Percentiles rank a stretch among this genome's conserved stretches.
Evolutionary conservation across 257 asterid genomes (phyloP).

Genomic region (Prunella vulgaris): DNA sequence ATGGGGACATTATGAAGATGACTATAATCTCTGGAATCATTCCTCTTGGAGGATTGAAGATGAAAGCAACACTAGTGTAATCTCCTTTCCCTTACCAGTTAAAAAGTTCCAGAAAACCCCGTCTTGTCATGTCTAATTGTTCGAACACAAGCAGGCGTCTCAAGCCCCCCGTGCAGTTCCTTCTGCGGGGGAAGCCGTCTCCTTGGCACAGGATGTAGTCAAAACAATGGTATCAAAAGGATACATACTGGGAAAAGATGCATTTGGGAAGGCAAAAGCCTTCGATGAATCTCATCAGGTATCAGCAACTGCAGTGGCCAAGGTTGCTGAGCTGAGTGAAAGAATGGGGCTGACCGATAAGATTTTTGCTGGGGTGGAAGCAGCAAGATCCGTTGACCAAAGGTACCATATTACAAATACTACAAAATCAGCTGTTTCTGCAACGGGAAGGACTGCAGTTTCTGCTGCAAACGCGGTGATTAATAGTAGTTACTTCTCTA

Average conservation of each 20-base stretch:
- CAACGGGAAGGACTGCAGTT: constrained; percentile 71
- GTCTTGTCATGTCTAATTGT: not conserved
- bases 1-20: constrained; percentile 80
- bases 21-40: constrained; percentile 54
- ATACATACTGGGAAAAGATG: constrained; percentile 77
- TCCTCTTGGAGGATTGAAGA: constrained; percentile 65
- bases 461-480: constrained; percentile 77
- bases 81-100: constrained; percentile 8
- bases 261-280: constrained; percentile 69
- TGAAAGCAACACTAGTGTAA: constrained; percentile 45
- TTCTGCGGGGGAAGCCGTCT: constrained; percentile 88
- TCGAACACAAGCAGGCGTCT: constrained; percentile 27
- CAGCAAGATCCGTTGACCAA: constrained; percentile 55
- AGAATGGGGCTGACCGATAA: constrained; percentile 76
- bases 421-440: constrained; percentile 73
- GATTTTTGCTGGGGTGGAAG: constrained; percentile 77
- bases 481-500: constrained; percentile 71
- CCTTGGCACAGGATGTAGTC: constrained; percentile 80
- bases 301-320: constrained; percentile 91
- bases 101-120: not conserved
- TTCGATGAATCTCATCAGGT: constrained; percentile 85
- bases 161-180: constrained; percentile 37
- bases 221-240: constrained; percentile 80
- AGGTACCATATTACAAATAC: constrained; percentile 54
- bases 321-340: constrained; percentile 78